Percentiles rank a stretch among this genome's conserved stretches.
Evolutionary conservation across 176 grass and related monocot genomes (phyloP).

Genomic region (Triticum timopheevii): DNA sequence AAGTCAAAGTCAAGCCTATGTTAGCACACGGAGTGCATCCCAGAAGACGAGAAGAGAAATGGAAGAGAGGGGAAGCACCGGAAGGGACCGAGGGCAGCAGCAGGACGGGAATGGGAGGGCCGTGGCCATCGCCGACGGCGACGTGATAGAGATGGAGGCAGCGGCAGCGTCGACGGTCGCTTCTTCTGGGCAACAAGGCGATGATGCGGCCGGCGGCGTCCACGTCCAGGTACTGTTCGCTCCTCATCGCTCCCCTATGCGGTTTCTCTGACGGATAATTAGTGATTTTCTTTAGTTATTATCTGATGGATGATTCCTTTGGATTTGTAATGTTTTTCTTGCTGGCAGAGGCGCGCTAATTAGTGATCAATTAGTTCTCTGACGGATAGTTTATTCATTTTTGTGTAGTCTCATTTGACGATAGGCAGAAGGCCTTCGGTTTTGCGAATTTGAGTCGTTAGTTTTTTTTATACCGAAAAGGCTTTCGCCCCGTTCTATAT

Average conservation of each 20-base stretch:
- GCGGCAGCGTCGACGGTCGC: not conserved
- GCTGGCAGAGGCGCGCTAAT: not conserved
- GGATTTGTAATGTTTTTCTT: too few species aligned
- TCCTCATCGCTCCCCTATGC: not conserved
- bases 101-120: slow-evolving; percentile 22
- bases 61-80: slow-evolving; percentile 15
- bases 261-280: not conserved
- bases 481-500: too few species aligned
- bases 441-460: too few species aligned
- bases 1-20: slow-evolving; percentile 9
- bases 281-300: too few species aligned
- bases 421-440: too few species aligned
- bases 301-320: too few species aligned
- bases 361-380: not conserved
- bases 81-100: not conserved
- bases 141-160: slow-evolving; percentile 15
- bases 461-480: too few species aligned
- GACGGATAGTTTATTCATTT: not conserved
- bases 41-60: not conserved
- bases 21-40: not conserved
- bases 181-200: slow-evolving; percentile 9
- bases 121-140: not conserved
- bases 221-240: slow-evolving; percentile 6
- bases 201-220: not conserved
- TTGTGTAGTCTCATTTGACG: too few species aligned